These are phyloP conservation scores for Fusarium gaditjirri DNA, from an alignment of 2,329 filamentous ascomycete genomes.

Conservation along the genomic window DNA sequence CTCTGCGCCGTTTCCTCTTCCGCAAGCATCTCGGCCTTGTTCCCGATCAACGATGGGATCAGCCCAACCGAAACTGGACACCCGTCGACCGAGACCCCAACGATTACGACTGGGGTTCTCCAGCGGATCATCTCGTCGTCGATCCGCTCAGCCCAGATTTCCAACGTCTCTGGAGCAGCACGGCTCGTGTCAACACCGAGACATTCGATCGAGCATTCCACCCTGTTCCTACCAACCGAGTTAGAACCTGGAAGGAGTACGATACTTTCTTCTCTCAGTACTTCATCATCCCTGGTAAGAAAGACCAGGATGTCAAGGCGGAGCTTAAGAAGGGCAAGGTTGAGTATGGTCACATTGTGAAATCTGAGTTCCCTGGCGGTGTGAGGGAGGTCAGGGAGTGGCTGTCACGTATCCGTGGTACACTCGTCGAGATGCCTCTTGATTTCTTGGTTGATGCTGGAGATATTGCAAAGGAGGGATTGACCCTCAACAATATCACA, in stretches of 20 bases:
- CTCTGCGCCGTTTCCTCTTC: constrained; percentile 86
- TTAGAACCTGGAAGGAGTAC: constrained; percentile 78
- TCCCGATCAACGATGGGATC: constrained; percentile 75
- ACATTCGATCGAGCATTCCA: constrained; percentile 87
- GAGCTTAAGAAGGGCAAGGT: constrained; percentile 67
- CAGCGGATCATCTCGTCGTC: constrained; percentile 73
- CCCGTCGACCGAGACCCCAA: constrained; percentile 78
- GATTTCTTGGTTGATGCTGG: constrained; percentile 81
- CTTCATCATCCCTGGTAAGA: constrained; percentile 68
- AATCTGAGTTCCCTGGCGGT: constrained; percentile 79
- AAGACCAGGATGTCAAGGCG: constrained; percentile 62
- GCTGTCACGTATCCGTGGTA: constrained; percentile 73
- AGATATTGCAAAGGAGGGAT: constrained; percentile 85
- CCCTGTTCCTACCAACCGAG: constrained; percentile 74
- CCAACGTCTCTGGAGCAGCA: constrained; percentile 75
- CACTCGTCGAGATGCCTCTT: constrained; percentile 89
- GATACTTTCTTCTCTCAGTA: constrained; percentile 74
- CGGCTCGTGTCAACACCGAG: constrained; percentile 81
- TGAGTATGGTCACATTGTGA: constrained; percentile 88
- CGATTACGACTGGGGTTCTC: constrained; percentile 76
- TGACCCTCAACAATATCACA: constrained; percentile 77
- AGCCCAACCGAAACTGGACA: constrained; percentile 77
- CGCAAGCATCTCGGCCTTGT: constrained; percentile 91
- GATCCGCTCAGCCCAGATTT: constrained; percentile 80
- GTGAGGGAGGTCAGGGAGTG: constrained; percentile 78